Conservation (phyloP, 2,329 filamentous ascomycete species). For the Claviceps sp. region DNA sequence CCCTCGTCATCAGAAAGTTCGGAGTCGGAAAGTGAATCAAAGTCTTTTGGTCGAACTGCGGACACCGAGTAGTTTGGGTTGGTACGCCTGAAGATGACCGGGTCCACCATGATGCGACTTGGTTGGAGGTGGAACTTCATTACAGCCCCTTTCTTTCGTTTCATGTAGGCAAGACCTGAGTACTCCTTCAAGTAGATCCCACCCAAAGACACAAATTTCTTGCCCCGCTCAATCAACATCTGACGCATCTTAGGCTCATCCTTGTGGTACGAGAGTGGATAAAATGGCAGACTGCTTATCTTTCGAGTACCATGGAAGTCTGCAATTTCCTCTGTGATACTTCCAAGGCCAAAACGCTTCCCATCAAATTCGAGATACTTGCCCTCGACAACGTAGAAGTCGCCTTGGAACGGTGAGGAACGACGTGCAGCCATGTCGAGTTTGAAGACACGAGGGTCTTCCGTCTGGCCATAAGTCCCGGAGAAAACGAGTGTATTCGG, state of each 20-base stretch:
- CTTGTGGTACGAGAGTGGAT: slow-evolving; percentile 69
- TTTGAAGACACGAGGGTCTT: slow-evolving; percentile 72
- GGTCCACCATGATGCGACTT: slow-evolving; percentile 78
- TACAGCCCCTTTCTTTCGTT: slow-evolving; percentile 51
- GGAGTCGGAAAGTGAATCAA: slow-evolving; percentile 41
- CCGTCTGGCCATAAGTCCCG: slow-evolving; percentile 60
- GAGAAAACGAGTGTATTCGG: slow-evolving; percentile 70
- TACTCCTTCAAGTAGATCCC: slow-evolving; percentile 75
- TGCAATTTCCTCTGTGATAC: slow-evolving; percentile 53
- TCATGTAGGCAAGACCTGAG: slow-evolving; percentile 74
- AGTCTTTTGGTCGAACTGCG: slow-evolving; percentile 58
- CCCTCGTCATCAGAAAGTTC: slow-evolving; percentile 30
- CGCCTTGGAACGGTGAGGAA: slow-evolving; percentile 52
- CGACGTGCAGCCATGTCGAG: slow-evolving; percentile 65
- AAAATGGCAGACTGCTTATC: slow-evolving; percentile 65
- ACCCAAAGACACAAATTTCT: slow-evolving; percentile 68
- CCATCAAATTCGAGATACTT: slow-evolving; percentile 81
- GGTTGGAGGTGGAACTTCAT: slow-evolving; percentile 77
- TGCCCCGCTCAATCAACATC: slow-evolving; percentile 65
- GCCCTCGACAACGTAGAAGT: slow-evolving; percentile 66
- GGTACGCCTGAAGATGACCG: slow-evolving; percentile 67
- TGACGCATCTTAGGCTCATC: slow-evolving; percentile 50
- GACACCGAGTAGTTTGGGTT: slow-evolving; percentile 78
- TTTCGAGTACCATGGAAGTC: slow-evolving; percentile 70
- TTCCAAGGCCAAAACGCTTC: slow-evolving; percentile 68